Conservation (phyloP, 805 yeast genomes). For the Jamesozyma rosinii region DNA sequence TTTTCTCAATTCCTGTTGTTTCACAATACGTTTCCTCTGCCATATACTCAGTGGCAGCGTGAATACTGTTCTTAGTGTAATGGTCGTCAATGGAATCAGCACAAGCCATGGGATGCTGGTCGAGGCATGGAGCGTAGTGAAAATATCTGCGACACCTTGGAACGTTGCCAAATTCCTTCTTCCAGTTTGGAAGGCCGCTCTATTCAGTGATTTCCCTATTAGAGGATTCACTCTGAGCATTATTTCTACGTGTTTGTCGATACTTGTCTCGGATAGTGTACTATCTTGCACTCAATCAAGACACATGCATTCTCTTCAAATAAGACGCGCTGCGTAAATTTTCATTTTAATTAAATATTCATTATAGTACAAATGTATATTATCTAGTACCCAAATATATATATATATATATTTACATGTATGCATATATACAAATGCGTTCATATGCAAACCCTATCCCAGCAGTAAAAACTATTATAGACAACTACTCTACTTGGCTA, state of each 20-base stretch:
- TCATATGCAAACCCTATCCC: not conserved
- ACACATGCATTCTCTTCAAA: not conserved
- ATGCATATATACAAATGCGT: not conserved
- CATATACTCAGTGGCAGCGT: constrained; percentile 72
- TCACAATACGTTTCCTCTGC: constrained; percentile 59
- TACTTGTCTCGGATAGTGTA: not conserved
- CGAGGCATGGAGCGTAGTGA: constrained; percentile 36
- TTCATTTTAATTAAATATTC: not conserved
- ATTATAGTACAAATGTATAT: not conserved
- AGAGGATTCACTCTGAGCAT: not conserved
- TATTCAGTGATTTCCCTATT: not conserved
- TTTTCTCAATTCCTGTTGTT: constrained; percentile 65
- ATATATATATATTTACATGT: not conserved
- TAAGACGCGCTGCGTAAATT: not conserved
- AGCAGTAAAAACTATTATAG: not conserved
- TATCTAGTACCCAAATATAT: not conserved
- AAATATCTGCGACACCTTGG: constrained; percentile 19
- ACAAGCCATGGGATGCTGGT: constrained; percentile 76
- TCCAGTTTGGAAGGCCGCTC: not conserved
- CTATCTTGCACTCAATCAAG: too few relatives aligned
- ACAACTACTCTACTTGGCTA: constrained; percentile 48
- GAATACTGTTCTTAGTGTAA: constrained; percentile 51
- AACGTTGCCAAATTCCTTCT: constrained; percentile 7
- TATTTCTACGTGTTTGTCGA: not conserved
- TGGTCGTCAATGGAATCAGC: constrained; percentile 64